A percentile compares a stretch with the other conserved stretches of the same genome.
Conservation (phyloP, 1,284 basidiomycete species). For the Boletus semigastroideus region DNA sequence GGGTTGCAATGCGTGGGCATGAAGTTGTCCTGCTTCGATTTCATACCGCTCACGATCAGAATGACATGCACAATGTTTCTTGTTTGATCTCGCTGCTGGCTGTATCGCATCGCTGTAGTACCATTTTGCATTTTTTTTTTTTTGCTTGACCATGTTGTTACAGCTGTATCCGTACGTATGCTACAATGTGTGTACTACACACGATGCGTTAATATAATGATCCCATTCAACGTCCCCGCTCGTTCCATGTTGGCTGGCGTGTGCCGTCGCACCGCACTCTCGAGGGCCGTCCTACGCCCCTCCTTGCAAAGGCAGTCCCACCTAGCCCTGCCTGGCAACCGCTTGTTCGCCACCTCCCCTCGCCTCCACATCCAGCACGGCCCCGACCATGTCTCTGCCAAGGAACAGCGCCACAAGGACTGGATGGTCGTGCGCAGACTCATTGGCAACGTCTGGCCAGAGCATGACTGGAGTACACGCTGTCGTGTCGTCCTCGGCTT, state of each 20-base stretch:
- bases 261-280: slow-evolving; percentile 14
- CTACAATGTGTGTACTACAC: too few relatives aligned
- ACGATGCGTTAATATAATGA: too few relatives aligned
- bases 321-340: not conserved
- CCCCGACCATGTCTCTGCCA: slow-evolving; percentile 19
- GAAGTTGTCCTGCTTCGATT: slow-evolving; percentile 1
- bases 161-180: slow-evolving; percentile 14
- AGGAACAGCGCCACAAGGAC: slow-evolving; percentile 64
- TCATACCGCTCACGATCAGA: not conserved
- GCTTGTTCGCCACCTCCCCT: slow-evolving; percentile 7
- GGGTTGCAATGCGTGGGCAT: slow-evolving; percentile 37
- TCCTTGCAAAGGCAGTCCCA: slow-evolving; percentile 10
- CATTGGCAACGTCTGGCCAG: slow-evolving; percentile 72
- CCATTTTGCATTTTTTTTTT: not conserved
- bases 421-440: slow-evolving; percentile 67
- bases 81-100: slow-evolving; percentile 12
- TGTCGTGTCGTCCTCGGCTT: slow-evolving; percentile 85
- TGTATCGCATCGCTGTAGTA: slow-evolving; percentile 25
- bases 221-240: not conserved
- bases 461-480: slow-evolving; percentile 72
- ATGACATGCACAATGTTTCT: not conserved
- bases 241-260: slow-evolving; percentile 25
- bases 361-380: slow-evolving; percentile 6
- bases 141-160: slow-evolving; percentile 10
- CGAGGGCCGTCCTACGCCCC: not conserved